Conservation (phyloP, 2,329 filamentous ascomycete genomes). For the Xylariaceae sp. region DNA sequence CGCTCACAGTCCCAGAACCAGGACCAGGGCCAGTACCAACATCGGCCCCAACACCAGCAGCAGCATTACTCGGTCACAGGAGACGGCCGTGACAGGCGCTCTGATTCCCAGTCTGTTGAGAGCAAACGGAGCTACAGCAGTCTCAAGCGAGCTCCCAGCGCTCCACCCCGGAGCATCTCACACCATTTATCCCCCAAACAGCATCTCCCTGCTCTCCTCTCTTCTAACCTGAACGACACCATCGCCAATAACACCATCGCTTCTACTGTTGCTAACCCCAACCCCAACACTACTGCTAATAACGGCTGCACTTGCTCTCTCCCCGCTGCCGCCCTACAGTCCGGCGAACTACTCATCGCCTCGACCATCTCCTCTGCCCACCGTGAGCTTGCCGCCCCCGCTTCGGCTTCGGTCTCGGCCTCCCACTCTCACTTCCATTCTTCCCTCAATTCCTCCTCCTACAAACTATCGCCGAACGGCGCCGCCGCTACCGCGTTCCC, state of each 20-base stretch:
- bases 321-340: slow-evolving; percentile 40
- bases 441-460: background rate
- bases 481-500: slow-evolving; percentile 21
- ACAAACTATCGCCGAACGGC: slow-evolving; percentile 10
- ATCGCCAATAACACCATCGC: slow-evolving; percentile 7
- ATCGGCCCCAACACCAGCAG: background rate
- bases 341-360: slow-evolving; percentile 36
- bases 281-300: slow-evolving; percentile 16
- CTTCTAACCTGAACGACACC: slow-evolving; percentile 21
- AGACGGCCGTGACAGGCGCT: slow-evolving; percentile 42
- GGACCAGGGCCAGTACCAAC: no score
- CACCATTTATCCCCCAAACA: slow-evolving; percentile 45
- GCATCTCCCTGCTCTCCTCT: slow-evolving; percentile 33
- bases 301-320: slow-evolving; percentile 29
- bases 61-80: slow-evolving; percentile 32
- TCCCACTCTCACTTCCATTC: slow-evolving; percentile 1
- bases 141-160: slow-evolving; percentile 56
- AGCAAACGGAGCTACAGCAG: slow-evolving; percentile 61
- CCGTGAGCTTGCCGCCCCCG: slow-evolving; percentile 19
- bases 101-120: slow-evolving; percentile 53
- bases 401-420: slow-evolving; percentile 12
- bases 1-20: background rate
- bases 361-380: slow-evolving; percentile 33
- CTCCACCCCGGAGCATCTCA: slow-evolving; percentile 39
- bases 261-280: slow-evolving; percentile 26